These are phyloP conservation scores for Suhomyces bribrorum DNA, from an alignment of 1,139 yeast genomes.

Conservation along the genomic window DNA sequence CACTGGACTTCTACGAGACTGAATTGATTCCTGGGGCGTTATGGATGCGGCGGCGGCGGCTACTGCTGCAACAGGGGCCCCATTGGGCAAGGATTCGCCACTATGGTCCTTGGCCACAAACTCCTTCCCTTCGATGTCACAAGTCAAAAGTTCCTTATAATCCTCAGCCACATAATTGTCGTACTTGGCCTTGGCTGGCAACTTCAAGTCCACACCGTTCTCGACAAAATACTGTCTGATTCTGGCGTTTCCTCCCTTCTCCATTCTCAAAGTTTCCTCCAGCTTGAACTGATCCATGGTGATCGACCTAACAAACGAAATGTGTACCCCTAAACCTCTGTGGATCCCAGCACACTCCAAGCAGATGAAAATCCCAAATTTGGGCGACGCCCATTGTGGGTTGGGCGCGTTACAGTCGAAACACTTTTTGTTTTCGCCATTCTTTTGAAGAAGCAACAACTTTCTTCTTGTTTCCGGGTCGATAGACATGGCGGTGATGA, in stretches of 20 bases:
- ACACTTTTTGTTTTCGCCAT: slow-evolving; percentile 83
- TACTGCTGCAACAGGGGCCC: slow-evolving; percentile 11
- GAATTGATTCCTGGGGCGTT: slow-evolving; percentile 35
- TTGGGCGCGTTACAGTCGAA: slow-evolving; percentile 94
- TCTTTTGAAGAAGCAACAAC: slow-evolving; percentile 74
- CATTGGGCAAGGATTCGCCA: slow-evolving; percentile 47
- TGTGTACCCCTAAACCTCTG: slow-evolving; percentile 94
- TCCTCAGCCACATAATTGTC: slow-evolving; percentile 92
- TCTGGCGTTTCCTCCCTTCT: slow-evolving; percentile 86
- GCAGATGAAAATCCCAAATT: slow-evolving; percentile 94
- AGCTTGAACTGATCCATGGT: slow-evolving; percentile 98
- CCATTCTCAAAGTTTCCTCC: slow-evolving; percentile 89
- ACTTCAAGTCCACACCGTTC: slow-evolving; percentile 68
- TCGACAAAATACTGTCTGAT: slow-evolving; percentile 66
- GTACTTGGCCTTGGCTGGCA: slow-evolving; percentile 75
- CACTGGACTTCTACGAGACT: slow-evolving; percentile 43
- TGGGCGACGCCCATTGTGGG: slow-evolving; percentile 99
- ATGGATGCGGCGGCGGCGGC: slow-evolving; percentile 26
- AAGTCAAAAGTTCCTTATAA: slow-evolving; percentile 78
- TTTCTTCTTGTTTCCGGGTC: slow-evolving; percentile 90
- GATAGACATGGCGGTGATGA: slow-evolving; percentile 56
- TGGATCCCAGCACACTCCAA: slow-evolving; percentile 97
- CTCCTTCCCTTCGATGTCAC: slow-evolving; percentile 71
- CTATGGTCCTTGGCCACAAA: slow-evolving; percentile 69
- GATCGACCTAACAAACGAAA: slow-evolving; percentile 92